Base-by-base conservation (phyloP, 2,329 filamentous ascomycete species). In the Aspergillus brasiliensis region DNA sequence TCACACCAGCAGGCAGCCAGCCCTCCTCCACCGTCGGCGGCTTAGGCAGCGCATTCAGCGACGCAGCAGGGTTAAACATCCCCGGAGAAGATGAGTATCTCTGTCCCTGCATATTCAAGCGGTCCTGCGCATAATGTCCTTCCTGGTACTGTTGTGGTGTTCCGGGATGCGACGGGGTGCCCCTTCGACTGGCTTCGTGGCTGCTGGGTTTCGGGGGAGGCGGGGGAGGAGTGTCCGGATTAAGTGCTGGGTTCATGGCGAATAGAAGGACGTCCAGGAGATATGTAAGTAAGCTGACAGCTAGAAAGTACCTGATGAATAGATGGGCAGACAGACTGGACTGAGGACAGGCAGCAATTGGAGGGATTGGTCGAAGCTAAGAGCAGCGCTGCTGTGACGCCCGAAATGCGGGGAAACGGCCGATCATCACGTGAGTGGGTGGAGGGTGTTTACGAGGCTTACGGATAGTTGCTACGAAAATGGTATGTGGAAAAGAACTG, bases 1-100 rank as follows among this genome's bases (percentile, higher is more conserved):
- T 85, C 2, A 97, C 79, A 11, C 87, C 79, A 61, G 86, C 84
- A 1, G 92, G 92, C 2, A 97, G 82, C 92, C 92, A 97, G 34
- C 73, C 70, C 63, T 88, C 84, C 55, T 90, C 86, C 19, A 88
- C 44, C 65, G 67, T 64, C 13, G 77, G 75, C 5, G 73, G 73
- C 17, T 71, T 65, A 1, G 70, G 68, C 3, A 70, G 58, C 46
- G 63, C 61, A 59, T 64, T 51, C 51, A 59, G 56, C 28, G 58
- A 48, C 57, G 57, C 54, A 62, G 59, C 51, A 62, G 59, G 19
- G 31, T 62, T 60, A 1, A 51, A 17, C 25, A 51, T 65, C 47
- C n/a, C 63, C 19, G 62, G 56, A 23, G 60, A 56, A 13, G 60
- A 56, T 13, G 49, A 46, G 56, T 58, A 47, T 55, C 38, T 51